A percentile compares a stretch with the other conserved stretches of the same genome.
These are phyloP conservation scores for Phalaenopsis hybrid DNA, from an alignment of 116 monocot species.

Conservation along the genomic window DNA sequence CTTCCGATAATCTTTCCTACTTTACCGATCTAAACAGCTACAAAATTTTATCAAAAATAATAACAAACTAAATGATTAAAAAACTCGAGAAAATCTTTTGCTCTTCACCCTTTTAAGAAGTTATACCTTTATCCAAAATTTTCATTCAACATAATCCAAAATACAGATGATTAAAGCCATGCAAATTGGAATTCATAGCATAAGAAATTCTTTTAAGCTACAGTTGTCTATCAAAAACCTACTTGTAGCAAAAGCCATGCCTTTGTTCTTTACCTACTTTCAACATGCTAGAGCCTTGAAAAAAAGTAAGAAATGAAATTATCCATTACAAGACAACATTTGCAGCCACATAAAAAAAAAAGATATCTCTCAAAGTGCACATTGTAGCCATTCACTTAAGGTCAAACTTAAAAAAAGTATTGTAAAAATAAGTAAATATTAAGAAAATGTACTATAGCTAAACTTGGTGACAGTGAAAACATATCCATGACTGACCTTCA, in stretches of 20 bases:
- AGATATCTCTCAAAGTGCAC: not conserved
- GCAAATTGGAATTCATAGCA: not conserved
- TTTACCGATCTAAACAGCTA: not conserved
- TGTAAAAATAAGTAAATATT: not conserved
- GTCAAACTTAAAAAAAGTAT: not conserved
- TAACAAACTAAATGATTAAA: not conserved
- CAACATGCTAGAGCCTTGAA: not conserved
- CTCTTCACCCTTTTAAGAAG: not conserved
- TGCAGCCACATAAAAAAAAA: not conserved
- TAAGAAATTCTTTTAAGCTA: not conserved
- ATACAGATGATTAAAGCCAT: not conserved
- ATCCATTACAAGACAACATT: not conserved
- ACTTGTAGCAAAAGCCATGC: not conserved
- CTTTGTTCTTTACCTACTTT: not conserved
- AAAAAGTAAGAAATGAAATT: not conserved
- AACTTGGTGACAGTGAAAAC: not conserved
- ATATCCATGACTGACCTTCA: conserved; percentile 53
- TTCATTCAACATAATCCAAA: not conserved
- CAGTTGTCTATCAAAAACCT: not conserved
- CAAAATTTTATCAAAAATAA: not conserved
- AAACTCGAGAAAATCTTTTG: not conserved
- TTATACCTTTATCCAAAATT: conserved; percentile 2
- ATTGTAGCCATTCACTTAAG: not conserved
- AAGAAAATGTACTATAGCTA: not conserved
- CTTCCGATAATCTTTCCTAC: not conserved